Evolutionary conservation across 176 grass and related monocot genomes (phyloP), one percentile per base, ranked within the genome.

Genomic region (Themeda triandra): DNA sequence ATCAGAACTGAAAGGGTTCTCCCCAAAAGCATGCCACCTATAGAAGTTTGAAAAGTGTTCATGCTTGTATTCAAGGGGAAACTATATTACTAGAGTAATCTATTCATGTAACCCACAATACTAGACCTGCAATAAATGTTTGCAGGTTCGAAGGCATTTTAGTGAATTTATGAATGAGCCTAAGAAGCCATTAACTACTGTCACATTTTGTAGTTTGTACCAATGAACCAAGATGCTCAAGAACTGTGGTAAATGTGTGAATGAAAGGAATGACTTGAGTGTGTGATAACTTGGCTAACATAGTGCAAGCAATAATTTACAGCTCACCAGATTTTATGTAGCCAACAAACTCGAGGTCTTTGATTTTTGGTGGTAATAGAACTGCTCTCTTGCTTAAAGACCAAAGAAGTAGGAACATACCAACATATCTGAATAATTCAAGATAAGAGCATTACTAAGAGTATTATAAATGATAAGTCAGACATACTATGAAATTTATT

Each of bases 321-420:
- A 66, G 82, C 90, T 82, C 82, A 88, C 86, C 90, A 48, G 82
- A 92, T 88, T 92, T 92, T 77, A 92, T 77, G 87, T 92, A 92
- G 6, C 86, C 86, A 63, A 84, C 73, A 82, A 92, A 92, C 12
- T 92, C 77, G 36, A 92, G 82, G 71, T 92, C 90, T 82, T 85
- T 73, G 19, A 86, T 44, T 84, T 86, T 92, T 0, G 78, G 90
- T 49, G 90, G 86, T 25, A 92, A 45, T 48, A 92, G 60, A 70
- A 91, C 71, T 66, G 90, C 77, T 82, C 78, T 85, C 77, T 85
- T 82, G 76, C 90, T 85, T 80, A 91, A 83, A 91, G 82, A 82
- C 90, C 90, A 91, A 41, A 91, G 77, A 70, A 88, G 90, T 32
- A 91, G 62, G 88, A 91, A 60, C 19, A 83, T 85, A 73, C 82